These are phyloP conservation scores for Anastatica hierochuntica DNA, from an alignment of 345 rosid species.

Conservation along the genomic window DNA sequence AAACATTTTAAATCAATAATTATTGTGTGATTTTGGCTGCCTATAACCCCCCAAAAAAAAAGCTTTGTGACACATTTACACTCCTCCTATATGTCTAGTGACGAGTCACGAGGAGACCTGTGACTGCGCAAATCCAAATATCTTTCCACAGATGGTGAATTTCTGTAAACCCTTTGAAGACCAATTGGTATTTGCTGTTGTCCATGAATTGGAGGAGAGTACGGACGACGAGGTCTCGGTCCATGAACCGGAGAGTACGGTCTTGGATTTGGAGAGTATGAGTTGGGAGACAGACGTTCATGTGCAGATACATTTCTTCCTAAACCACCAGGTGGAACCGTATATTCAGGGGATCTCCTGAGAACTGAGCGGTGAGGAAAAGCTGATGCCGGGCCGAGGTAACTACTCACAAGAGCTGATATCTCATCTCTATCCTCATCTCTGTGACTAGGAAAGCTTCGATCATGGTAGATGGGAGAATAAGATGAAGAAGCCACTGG, in stretches of 20 bases:
- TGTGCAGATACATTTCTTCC: constrained; percentile 11
- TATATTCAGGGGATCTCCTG: constrained; percentile 32
- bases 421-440: constrained; percentile 28
- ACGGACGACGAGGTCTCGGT: constrained; percentile 6
- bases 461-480: constrained; percentile 30
- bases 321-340: constrained; percentile 9
- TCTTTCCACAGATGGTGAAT: constrained; percentile 34
- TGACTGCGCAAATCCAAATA: constrained; percentile 32
- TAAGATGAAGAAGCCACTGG: constrained; percentile 20
- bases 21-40: no score
- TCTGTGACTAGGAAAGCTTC: constrained; percentile 23
- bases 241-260: no score
- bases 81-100: constrained; percentile 11
- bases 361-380: constrained; percentile 28
- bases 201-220: constrained; percentile 16
- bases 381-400: constrained; percentile 30
- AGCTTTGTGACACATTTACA: constrained; percentile 4
- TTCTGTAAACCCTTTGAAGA: constrained; percentile 21
- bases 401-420: constrained; percentile 33
- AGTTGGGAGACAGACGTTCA: constrained; percentile 19
- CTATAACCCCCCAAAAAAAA: not conserved
- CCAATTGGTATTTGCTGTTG: constrained; percentile 24
- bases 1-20: no score
- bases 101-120: constrained; percentile 9
- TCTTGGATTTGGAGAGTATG: constrained; percentile 32